phyloP scores from a whole-genome alignment of 768 basidiomycete species.

The Polyporus arcularius region DNA sequence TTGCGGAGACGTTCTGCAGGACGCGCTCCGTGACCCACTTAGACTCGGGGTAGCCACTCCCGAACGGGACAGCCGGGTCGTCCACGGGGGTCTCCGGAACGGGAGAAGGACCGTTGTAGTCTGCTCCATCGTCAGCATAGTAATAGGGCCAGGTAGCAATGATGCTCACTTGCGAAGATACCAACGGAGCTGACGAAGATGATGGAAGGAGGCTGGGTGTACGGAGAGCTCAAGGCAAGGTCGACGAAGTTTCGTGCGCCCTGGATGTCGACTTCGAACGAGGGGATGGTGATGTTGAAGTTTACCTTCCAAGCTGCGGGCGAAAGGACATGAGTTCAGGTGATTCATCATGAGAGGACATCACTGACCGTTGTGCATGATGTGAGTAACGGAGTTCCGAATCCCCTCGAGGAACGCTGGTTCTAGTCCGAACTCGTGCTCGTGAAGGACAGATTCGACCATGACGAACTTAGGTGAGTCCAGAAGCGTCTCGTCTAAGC shows the following conservation, averaged over 20 bases:
- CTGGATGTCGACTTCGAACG: background rate
- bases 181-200: background rate
- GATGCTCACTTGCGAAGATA: background rate
- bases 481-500: slow-evolving; percentile 32
- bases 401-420: slow-evolving; percentile 27
- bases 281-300: background rate
- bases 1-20: slow-evolving; percentile 30
- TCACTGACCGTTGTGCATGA: slow-evolving; percentile 23
- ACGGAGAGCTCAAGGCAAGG: background rate
- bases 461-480: slow-evolving; percentile 31
- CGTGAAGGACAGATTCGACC: slow-evolving; percentile 33
- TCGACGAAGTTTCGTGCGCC: background rate
- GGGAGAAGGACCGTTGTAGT: background rate
- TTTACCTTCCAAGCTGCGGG: slow-evolving; percentile 25
- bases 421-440: slow-evolving; percentile 29
- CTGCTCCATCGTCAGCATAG: background rate
- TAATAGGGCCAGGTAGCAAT: background rate
- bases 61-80: slow-evolving; percentile 35
- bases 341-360: background rate
- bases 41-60: slow-evolving; percentile 47
- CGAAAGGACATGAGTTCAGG: background rate
- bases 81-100: background rate
- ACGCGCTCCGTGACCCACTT: slow-evolving; percentile 48
- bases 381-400: slow-evolving; percentile 12
- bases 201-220: background rate